These are phyloP conservation scores for Didymella exigua DNA, from an alignment of 2,329 filamentous ascomycete species.

Conservation along the genomic window DNA sequence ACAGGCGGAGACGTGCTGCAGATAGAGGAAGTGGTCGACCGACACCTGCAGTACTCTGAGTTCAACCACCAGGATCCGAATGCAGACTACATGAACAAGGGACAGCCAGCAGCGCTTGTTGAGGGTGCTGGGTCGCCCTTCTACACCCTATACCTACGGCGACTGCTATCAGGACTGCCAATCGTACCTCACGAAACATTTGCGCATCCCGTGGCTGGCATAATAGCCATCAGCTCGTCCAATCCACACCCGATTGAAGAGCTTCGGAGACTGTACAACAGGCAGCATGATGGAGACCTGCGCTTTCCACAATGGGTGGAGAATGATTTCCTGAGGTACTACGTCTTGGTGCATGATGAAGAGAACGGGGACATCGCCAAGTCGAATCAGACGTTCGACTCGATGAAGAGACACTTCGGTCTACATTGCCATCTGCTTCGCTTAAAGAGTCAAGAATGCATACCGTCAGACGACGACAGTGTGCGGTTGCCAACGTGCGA, in stretches of 20 bases:
- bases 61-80: conserved; percentile 48
- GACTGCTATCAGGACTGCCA: conserved; percentile 79
- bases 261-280: conserved; percentile 79
- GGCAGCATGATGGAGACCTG: conserved; percentile 77
- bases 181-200: conserved; percentile 90
- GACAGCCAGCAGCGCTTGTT: conserved; percentile 16
- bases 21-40: conserved; percentile 80
- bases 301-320: conserved; percentile 84
- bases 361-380: conserved; percentile 90
- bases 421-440: conserved; percentile 92
- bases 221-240: conserved; percentile 92
- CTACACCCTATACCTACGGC: conserved; percentile 82
- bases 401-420: conserved; percentile 99
- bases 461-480: conserved; percentile 90
- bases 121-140: conserved; percentile 69
- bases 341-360: conserved; percentile 95
- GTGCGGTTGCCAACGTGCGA: conserved; percentile 79
- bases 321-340: conserved; percentile 91
- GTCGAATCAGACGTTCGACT: conserved; percentile 89
- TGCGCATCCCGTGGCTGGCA: conserved; percentile 88
- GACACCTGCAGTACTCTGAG: conserved; percentile 79
- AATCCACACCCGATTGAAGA: conserved; percentile 85
- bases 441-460: conserved; percentile 81
- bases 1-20: conserved; percentile 64
- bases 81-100: conserved; percentile 52